Evolutionary conservation across 805 yeast genomes (phyloP).

Genomic region (Candida wancherniae): DNA sequence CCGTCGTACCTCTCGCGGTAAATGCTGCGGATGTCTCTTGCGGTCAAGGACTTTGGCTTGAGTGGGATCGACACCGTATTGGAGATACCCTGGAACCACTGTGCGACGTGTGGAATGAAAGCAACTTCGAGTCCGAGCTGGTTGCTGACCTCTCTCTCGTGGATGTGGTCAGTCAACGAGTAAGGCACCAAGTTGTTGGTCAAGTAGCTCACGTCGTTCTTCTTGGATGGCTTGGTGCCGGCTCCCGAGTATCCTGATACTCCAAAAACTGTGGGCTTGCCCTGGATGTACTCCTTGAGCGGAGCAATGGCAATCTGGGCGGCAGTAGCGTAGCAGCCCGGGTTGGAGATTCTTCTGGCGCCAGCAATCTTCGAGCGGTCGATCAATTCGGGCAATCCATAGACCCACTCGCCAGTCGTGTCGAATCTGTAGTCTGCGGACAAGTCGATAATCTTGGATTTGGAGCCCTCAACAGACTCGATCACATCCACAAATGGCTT

Average conservation of each 20-base stretch:
- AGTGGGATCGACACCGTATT: constrained; percentile 90
- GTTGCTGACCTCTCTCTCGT: constrained; percentile 85
- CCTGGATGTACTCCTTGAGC: constrained; percentile 58
- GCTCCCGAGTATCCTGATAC: constrained; percentile 99
- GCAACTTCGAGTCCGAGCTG: constrained; percentile 78
- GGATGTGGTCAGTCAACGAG: constrained; percentile 93
- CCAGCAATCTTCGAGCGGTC: constrained; percentile 59
- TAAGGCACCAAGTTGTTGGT: constrained; percentile 88
- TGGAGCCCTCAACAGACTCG: constrained; percentile 56
- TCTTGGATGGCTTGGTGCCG: constrained; percentile 97
- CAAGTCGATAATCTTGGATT: constrained; percentile 81
- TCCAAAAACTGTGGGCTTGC: constrained; percentile 85
- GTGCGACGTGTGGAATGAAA: constrained; percentile 96
- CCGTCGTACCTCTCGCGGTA: constrained; percentile 85
- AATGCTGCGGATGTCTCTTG: constrained; percentile 77
- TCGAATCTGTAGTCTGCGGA: constrained; percentile 97
- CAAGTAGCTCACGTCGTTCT: constrained; percentile 76
- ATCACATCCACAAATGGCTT: constrained; percentile 81
- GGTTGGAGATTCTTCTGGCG: constrained; percentile 85
- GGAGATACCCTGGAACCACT: constrained; percentile 98
- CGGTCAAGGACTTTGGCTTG: constrained; percentile 55
- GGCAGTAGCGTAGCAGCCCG: constrained; percentile 99
- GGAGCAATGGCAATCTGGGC: constrained; percentile 94
- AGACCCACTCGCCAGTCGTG: constrained; percentile 79
- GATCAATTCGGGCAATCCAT: constrained; percentile 92